Evolutionary conservation across 331 rosid genomes (phyloP), one percentile per base, ranked within the genome.

Genomic region (Cucumis variabilis): DNA sequence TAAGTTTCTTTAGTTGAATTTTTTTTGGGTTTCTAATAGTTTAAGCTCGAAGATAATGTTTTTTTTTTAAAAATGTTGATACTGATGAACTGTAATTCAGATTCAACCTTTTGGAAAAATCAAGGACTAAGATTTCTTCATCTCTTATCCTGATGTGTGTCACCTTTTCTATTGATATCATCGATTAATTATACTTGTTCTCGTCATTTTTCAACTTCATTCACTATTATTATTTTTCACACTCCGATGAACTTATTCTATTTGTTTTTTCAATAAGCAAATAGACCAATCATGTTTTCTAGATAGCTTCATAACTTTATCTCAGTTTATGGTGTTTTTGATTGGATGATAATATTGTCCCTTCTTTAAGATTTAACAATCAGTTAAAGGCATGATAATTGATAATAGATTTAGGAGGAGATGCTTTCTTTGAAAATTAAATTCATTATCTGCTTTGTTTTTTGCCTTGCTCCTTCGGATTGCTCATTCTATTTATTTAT

Each of bases 1-100:
- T 97, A 94, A 92, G 99, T 94, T 89, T 25, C 86, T 88, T 79
- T 71, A 10, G 80, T 68, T 86, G 83, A 87, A 51, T 72, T 71
- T 76, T 86, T 63, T 84, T 24, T 86, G 84, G 30, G 50, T 84
- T 90, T 79, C 84, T 90, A 78, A 84, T 86, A 27, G 69, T 85
- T 85, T 78, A 84, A 84, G 77, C 88, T 80, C 44, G 84, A 17
- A 75, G 30, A 82, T 81, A 15, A 48, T 62, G 37, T 24, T 69
- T 53, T 46, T 27, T 17, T n/a, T 1, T 5, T 5, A 9, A 2
- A 77, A 51, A 78, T 28, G 84, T 53, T 28, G 25, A 53, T 53
- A 53, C n/a, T n/a, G 11, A 27, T 84, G 55, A 84, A 44, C 27
- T 66, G 11, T 41, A 9, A 11, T 46, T 41, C 48, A n/a, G 65